These are phyloP conservation scores for Phaeomoniella chlamydospora DNA, from an alignment of 2,329 filamentous ascomycete species.

Conservation along the genomic window DNA sequence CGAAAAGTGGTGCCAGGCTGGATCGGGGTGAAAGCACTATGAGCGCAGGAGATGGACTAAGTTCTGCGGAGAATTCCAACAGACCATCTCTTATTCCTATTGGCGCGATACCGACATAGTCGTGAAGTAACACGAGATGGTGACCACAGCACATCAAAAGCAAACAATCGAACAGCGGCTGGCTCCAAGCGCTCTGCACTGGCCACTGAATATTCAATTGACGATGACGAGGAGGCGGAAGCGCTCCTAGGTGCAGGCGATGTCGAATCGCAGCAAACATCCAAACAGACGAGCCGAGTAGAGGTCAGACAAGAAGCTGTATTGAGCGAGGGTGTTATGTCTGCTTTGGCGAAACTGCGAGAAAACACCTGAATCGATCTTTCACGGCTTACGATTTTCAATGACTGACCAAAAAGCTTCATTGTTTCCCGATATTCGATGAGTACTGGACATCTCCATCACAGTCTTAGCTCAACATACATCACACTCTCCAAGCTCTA, in stretches of 20 bases:
- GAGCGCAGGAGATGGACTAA: slow-evolving; percentile 12
- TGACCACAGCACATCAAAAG: slow-evolving; percentile 6
- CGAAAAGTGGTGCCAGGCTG: slow-evolving; percentile 32
- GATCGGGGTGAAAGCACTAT: slow-evolving; percentile 7
- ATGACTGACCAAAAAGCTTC: no score
- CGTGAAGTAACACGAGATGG: slow-evolving; percentile 4
- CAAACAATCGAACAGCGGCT: slow-evolving; percentile 14
- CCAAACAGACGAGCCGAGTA: slow-evolving; percentile 5
- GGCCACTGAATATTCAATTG: slow-evolving; percentile 15
- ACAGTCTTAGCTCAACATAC: no score
- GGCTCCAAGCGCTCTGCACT: slow-evolving; percentile 13
- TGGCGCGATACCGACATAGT: slow-evolving; percentile 9
- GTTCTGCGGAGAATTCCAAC: slow-evolving; percentile 10
- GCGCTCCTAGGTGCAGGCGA: slow-evolving; percentile 19
- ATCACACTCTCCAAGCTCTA: no score
- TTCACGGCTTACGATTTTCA: no score
- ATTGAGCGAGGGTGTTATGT: slow-evolving; percentile 44
- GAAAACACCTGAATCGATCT: slow-evolving; percentile 14
- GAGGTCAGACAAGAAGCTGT: slow-evolving; percentile 14
- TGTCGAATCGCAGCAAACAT: slow-evolving; percentile 7
- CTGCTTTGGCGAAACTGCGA: slow-evolving; percentile 41
- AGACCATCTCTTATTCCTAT: slow-evolving; percentile 14
- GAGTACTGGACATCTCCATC: no score
- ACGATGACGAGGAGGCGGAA: slow-evolving; percentile 36
- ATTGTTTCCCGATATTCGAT: no score